Evolutionary conservation across 768 basidiomycete genomes (phyloP).

Genomic region (Galerina sulciceps): DNA sequence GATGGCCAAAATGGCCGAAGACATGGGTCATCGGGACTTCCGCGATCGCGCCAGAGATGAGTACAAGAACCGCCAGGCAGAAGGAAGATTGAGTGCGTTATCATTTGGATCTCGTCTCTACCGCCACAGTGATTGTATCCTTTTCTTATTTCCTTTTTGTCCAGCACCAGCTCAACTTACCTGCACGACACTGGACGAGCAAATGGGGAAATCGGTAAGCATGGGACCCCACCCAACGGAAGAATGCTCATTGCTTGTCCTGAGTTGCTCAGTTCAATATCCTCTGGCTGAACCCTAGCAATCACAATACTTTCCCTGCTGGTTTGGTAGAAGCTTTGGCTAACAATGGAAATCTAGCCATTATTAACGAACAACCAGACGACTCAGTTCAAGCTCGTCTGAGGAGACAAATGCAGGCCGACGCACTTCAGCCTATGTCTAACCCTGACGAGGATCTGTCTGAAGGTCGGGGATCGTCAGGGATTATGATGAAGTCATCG

Average conservation of each 20-base stretch:
- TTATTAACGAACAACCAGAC: slow-evolving; percentile 27
- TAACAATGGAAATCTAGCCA: slow-evolving; percentile 35
- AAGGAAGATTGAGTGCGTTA: slow-evolving; percentile 62
- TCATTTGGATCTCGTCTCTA: slow-evolving; percentile 11
- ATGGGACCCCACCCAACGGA: slow-evolving; percentile 6
- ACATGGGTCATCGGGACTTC: slow-evolving; percentile 58
- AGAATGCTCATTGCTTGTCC: slow-evolving; percentile 1
- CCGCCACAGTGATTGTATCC: slow-evolving; percentile 2
- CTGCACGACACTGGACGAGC: slow-evolving; percentile 76
- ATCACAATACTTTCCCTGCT: slow-evolving; percentile 66
- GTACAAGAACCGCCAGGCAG: slow-evolving; percentile 77
- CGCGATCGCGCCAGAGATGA: slow-evolving; percentile 73
- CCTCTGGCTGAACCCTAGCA: slow-evolving; percentile 74
- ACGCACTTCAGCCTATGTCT: slow-evolving; percentile 61
- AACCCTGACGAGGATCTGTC: slow-evolving; percentile 39
- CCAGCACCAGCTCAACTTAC: slow-evolving; percentile 71
- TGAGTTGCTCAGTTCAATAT: slow-evolving; percentile 70
- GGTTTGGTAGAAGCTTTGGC: slow-evolving; percentile 64
- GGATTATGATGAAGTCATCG: slow-evolving; percentile 24
- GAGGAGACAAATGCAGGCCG: slow-evolving; percentile 73
- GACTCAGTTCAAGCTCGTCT: slow-evolving; percentile 55
- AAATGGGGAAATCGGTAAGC: slow-evolving; percentile 66
- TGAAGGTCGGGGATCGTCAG: slow-evolving; percentile 21
- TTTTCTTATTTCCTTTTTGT: slow-evolving; percentile 6
- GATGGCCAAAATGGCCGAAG: slow-evolving; percentile 77